A percentile compares a stretch with the other conserved stretches of the same genome.
These are phyloP conservation scores for Hyparrhenia diplandra DNA, from an alignment of 176 grass and related monocot species.

Conservation along the genomic window DNA sequence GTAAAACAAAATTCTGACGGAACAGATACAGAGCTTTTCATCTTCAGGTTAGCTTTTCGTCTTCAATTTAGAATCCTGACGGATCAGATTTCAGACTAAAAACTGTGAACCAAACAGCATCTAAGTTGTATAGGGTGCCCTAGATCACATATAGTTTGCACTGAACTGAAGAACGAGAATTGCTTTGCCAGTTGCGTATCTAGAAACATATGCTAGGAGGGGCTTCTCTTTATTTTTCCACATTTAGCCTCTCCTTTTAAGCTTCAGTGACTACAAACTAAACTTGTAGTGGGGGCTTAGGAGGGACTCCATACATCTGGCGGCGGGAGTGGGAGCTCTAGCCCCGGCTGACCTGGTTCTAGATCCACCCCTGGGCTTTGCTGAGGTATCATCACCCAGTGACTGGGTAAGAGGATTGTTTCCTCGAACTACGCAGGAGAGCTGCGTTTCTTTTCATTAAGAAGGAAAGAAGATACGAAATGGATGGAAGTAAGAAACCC, in stretches of 20 bases:
- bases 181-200: not conserved
- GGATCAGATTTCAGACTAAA: not conserved
- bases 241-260: too few species aligned
- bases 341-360: too few species aligned
- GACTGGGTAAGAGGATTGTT: not conserved
- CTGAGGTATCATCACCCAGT: not conserved
- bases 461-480: too few species aligned
- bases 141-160: not conserved
- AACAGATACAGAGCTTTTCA: constrained; percentile 53
- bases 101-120: not conserved
- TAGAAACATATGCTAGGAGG: too few species aligned
- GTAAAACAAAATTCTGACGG: constrained; percentile 66
- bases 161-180: not conserved
- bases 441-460: too few species aligned
- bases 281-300: too few species aligned
- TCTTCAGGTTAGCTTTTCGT: constrained; percentile 86
- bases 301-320: too few species aligned
- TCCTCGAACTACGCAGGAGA: too few species aligned
- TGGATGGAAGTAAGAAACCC: too few species aligned
- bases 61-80: constrained; percentile 64
- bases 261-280: too few species aligned
- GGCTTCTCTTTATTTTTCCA: too few species aligned
- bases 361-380: not conserved
- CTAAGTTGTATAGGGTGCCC: not conserved
- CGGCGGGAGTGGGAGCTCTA: too few species aligned